Percentiles rank a stretch among this genome's conserved stretches.
These are phyloP conservation scores for Pythium oligandrum DNA, from an alignment of 352 stramenopile species.

Conservation along the genomic window DNA sequence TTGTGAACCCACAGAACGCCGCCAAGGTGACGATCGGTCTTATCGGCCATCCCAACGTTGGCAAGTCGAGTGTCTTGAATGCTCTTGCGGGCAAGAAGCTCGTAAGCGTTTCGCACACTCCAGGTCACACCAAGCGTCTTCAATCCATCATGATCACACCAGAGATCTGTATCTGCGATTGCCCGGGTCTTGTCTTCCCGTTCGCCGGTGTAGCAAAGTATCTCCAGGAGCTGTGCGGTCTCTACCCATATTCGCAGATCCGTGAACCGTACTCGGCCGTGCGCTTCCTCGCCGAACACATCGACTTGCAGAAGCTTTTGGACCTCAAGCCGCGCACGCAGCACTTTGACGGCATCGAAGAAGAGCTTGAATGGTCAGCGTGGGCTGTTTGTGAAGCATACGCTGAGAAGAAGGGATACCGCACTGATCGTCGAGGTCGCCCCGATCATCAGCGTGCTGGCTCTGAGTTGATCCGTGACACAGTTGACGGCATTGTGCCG, in stretches of 20 bases:
- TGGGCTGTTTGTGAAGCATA: slow-evolving; percentile 84
- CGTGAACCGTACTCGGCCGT: slow-evolving; percentile 86
- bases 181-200: slow-evolving; percentile 80
- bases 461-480: slow-evolving; percentile 76
- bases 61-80: slow-evolving; percentile 86
- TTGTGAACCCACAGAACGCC: slow-evolving; percentile 33
- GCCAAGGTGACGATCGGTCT: slow-evolving; percentile 76
- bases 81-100: slow-evolving; percentile 83
- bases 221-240: slow-evolving; percentile 74
- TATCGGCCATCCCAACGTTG: slow-evolving; percentile 88
- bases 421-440: slow-evolving; percentile 68
- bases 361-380: slow-evolving; percentile 79
- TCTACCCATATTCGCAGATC: slow-evolving; percentile 87
- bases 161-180: slow-evolving; percentile 85
- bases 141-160: slow-evolving; percentile 81
- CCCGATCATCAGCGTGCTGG: slow-evolving; percentile 79
- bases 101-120: slow-evolving; percentile 82
- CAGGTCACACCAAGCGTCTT: slow-evolving; percentile 82
- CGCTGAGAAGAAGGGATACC: slow-evolving; percentile 77
- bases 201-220: slow-evolving; percentile 78
- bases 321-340: slow-evolving; percentile 69
- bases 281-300: slow-evolving; percentile 77
- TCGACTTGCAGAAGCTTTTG: slow-evolving; percentile 64
- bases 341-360: slow-evolving; percentile 69
- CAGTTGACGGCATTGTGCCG: slow-evolving; percentile 74